These are phyloP conservation scores for Gonapodya sp. DNA, from an alignment of 192 early-diverging fungal genomes.

Conservation along the genomic window DNA sequence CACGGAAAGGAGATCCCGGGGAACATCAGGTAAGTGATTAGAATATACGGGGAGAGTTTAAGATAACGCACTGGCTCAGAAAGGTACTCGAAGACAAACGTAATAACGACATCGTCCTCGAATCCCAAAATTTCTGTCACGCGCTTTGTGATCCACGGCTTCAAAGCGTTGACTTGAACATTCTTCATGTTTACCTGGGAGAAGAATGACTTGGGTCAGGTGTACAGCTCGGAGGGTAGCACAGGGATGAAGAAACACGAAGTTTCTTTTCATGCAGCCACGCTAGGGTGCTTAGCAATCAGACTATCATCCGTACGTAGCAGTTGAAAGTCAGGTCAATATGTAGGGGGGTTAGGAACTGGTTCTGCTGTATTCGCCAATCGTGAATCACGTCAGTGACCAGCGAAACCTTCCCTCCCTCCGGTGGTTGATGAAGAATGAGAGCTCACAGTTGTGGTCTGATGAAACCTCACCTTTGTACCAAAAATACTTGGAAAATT, in stretches of 20 bases:
- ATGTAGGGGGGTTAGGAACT: too few species aligned
- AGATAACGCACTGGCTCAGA: not conserved
- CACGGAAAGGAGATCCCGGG: not conserved
- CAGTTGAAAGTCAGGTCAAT: too few species aligned
- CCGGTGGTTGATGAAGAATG: not conserved
- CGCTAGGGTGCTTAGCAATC: too few species aligned
- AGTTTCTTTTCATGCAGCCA: too few species aligned
- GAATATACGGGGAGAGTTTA: not conserved
- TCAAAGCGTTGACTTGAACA: slow-evolving; percentile 77
- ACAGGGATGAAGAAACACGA: too few species aligned
- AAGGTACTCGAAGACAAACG: slow-evolving; percentile 59
- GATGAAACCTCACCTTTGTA: slow-evolving; percentile 47
- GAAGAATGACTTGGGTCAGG: not conserved
- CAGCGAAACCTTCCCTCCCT: not conserved
- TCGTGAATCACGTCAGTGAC: not conserved
- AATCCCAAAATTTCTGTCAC: slow-evolving; percentile 69
- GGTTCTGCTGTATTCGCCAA: not conserved
- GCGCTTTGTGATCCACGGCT: slow-evolving; percentile 74
- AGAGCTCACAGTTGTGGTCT: too few species aligned
- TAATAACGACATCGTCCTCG: slow-evolving; percentile 90
- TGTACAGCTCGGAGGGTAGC: too few species aligned
- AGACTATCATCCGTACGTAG: too few species aligned
- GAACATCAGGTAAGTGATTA: slow-evolving; percentile 1
- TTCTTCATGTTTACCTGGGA: slow-evolving; percentile 73
- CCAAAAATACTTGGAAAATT: slow-evolving; percentile 69